Percentiles rank a stretch among this genome's conserved stretches.
Evolutionary conservation across 495 filamentous ascomycete genomes (phyloP).

Genomic region (Aspergillus panamensis): DNA sequence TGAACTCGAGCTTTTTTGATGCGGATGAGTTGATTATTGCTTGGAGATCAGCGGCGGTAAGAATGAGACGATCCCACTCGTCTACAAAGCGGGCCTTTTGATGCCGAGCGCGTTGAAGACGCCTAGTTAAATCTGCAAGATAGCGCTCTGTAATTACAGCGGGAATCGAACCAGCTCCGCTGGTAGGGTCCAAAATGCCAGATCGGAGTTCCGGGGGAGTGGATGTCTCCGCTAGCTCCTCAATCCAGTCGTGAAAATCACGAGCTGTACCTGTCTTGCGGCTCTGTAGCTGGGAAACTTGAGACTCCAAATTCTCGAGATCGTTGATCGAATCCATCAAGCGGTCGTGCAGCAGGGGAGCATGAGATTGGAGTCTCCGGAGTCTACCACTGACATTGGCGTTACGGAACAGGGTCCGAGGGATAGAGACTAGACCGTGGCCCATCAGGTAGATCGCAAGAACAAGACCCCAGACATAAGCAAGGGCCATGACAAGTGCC

Average conservation of each 20-base stretch:
- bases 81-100: constrained; percentile 74
- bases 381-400: constrained; percentile 69
- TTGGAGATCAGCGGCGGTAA: constrained; percentile 68
- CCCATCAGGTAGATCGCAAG: constrained; percentile 97
- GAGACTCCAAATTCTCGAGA: constrained; percentile 74
- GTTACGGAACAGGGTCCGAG: constrained; percentile 71
- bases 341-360: constrained; percentile 79
- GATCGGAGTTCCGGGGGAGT: constrained; percentile 62
- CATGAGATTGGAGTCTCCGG: constrained; percentile 69
- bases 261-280: constrained; percentile 79
- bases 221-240: constrained; percentile 75
- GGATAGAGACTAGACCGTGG: constrained; percentile 89
- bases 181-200: constrained; percentile 37
- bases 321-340: constrained; percentile 80
- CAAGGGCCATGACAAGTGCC: constrained; percentile 83
- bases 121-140: constrained; percentile 80
- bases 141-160: constrained; percentile 90
- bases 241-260: constrained; percentile 91
- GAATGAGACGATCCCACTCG: constrained; percentile 79
- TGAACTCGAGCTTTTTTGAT: constrained; percentile 76
- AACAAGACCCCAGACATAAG: constrained; percentile 87
- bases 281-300: constrained; percentile 71
- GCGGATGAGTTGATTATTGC: constrained; percentile 79
- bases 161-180: constrained; percentile 49
- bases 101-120: constrained; percentile 75